phyloP scores from a whole-genome alignment of 2,329 filamentous ascomycete genomes.

The Aspergillus transmontanensis region DNA sequence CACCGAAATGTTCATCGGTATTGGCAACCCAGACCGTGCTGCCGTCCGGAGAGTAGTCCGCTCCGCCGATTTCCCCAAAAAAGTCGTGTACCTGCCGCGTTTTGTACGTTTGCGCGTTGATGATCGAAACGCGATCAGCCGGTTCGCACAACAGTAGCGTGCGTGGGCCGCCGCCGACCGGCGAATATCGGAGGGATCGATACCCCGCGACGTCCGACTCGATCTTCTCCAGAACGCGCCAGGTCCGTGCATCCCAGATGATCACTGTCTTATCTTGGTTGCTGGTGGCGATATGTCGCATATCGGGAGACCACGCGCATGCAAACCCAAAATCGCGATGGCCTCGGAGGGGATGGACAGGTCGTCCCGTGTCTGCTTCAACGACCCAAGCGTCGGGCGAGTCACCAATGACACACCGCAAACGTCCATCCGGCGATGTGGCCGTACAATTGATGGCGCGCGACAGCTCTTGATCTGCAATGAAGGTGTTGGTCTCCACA shows the following conservation, averaged over 20 bases:
- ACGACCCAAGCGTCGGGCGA: conserved; percentile 45
- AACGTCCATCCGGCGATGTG: conserved; percentile 46
- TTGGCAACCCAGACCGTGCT: conserved; percentile 47
- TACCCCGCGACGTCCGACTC: conserved; percentile 49
- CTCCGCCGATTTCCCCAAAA: conserved; percentile 49
- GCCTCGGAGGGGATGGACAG: conserved; percentile 40
- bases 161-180: conserved; percentile 46
- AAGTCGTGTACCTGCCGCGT: conserved; percentile 48
- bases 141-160: conserved; percentile 47
- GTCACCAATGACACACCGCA: conserved; percentile 50
- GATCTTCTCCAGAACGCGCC: conserved; percentile 42
- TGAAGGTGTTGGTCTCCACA: conserved; percentile 48
- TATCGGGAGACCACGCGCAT: conserved; percentile 51
- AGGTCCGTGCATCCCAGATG: conserved; percentile 50
- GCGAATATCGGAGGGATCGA: conserved; percentile 47
- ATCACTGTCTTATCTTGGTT: conserved; percentile 51
- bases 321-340: conserved; percentile 50
- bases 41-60: conserved; percentile 46
- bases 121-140: conserved; percentile 47
- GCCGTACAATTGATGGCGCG: conserved; percentile 49
- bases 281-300: conserved; percentile 50
- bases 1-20: conserved; percentile 46
- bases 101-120: conserved; percentile 47
- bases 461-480: conserved; percentile 39
- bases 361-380: conserved; percentile 46